These are phyloP conservation scores for Colletotrichum tropicale DNA, from an alignment of 2,329 filamentous ascomycete genomes.

Conservation along the genomic window DNA sequence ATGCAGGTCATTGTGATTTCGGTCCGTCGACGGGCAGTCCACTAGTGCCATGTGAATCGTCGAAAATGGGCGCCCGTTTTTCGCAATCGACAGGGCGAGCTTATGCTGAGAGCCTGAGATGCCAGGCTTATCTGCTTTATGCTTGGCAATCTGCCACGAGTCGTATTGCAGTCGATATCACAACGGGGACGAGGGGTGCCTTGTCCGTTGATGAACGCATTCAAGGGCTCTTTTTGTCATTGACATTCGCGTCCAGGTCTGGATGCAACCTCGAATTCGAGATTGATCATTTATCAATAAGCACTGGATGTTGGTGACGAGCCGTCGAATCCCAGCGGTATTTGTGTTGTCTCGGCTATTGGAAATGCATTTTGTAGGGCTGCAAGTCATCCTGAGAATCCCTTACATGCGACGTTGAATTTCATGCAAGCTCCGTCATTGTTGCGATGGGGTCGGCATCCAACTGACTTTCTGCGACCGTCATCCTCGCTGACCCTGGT, in stretches of 20 bases:
- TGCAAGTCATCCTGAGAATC: neutral
- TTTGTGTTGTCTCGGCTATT: neutral
- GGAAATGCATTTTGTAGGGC: neutral
- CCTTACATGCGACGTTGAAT: neutral
- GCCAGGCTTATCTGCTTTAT: neutral
- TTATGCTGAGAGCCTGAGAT: neutral
- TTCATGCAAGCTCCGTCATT: slow-evolving; percentile 2
- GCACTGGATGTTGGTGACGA: neutral
- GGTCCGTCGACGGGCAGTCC: slow-evolving; percentile 1
- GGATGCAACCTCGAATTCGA: slow-evolving; percentile 1
- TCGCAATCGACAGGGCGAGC: neutral
- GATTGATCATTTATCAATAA: neutral
- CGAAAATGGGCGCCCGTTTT: neutral
- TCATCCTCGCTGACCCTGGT: neutral
- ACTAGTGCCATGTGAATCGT: slow-evolving; percentile 6
- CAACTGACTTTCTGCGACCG: neutral
- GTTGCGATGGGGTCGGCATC: neutral
- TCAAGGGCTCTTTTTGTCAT: neutral
- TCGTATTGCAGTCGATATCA: slow-evolving; percentile 11
- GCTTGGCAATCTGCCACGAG: slow-evolving; percentile 15
- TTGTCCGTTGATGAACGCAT: neutral
- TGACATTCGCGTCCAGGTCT: neutral
- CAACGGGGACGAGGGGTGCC: neutral
- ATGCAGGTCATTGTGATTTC: slow-evolving; percentile 20
- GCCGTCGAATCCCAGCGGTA: neutral